A percentile compares a stretch with the other conserved stretches of the same genome.
phyloP scores from a whole-genome alignment of 2,329 filamentous ascomycete species.

The Ascochyta viciae-villosae region DNA sequence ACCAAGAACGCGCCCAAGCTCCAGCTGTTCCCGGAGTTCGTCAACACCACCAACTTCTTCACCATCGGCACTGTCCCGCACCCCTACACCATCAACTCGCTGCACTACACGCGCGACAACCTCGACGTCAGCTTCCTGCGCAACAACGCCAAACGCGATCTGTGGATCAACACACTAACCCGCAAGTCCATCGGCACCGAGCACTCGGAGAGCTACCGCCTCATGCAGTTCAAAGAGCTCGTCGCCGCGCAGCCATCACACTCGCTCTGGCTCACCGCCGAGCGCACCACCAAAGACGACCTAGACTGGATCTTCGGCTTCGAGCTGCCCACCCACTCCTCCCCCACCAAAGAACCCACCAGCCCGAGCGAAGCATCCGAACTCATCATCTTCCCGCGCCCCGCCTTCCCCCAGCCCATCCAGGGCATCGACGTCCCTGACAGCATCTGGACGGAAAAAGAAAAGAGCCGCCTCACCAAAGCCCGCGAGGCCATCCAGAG shows the following conservation, averaged over 20 bases:
- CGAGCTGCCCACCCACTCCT: conserved; percentile 67
- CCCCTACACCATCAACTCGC: conserved; percentile 79
- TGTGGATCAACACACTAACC: conserved; percentile 78
- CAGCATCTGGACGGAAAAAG: conserved; percentile 61
- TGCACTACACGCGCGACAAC: conserved; percentile 64
- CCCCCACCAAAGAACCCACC: conserved; percentile 62
- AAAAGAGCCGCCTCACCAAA: conserved; percentile 63
- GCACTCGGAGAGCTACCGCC: conserved; percentile 68
- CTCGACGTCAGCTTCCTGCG: conserved; percentile 54
- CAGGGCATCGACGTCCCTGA: conserved; percentile 60
- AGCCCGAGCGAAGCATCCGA: conserved; percentile 67
- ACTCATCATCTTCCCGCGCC: conserved; percentile 53
- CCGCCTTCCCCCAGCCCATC: conserved; percentile 55
- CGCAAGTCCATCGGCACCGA: conserved; percentile 70
- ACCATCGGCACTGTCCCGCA: conserved; percentile 90
- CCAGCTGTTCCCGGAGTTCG: conserved; percentile 70
- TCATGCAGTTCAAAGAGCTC: conserved; percentile 79
- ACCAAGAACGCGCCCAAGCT: conserved; percentile 70
- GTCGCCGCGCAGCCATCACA: conserved; percentile 71
- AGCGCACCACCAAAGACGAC: conserved; percentile 67
- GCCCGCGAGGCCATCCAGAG: conserved; percentile 54
- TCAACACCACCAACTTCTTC: conserved; percentile 75
- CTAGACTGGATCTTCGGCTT: conserved; percentile 93
- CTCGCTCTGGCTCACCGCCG: conserved; percentile 83
- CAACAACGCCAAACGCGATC: conserved; percentile 72